A percentile compares a stretch with the other conserved stretches of the same genome.
phyloP scores from a whole-genome alignment of 1,139 yeast species.

The Geotrichum klebahnii region DNA sequence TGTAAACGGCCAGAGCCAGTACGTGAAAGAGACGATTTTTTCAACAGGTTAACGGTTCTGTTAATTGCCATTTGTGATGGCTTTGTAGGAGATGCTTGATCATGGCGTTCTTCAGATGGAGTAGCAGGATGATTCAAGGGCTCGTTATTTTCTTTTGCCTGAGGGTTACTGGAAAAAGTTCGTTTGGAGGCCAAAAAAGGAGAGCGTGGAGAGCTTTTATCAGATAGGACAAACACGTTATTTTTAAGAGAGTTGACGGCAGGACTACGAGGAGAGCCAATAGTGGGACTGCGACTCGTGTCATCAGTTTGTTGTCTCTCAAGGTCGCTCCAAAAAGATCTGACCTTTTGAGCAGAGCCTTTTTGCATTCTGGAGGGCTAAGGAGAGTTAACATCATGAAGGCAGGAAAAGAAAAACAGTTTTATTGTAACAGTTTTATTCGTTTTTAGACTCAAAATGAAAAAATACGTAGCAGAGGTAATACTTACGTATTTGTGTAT shows the following conservation, averaged over 20 bases:
- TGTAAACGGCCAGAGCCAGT: constrained; percentile 35
- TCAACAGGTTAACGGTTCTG: constrained; percentile 12
- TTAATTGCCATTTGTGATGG: neutral
- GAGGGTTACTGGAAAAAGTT: neutral
- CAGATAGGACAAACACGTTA: constrained; percentile 28
- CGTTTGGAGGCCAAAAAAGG: neutral
- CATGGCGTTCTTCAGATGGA: neutral
- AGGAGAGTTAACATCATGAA: neutral
- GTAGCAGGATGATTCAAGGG: neutral
- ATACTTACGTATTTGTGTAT: no score
- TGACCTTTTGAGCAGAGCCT: constrained; percentile 28
- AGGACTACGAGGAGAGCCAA: constrained; percentile 16
- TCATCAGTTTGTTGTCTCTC: constrained; percentile 28
- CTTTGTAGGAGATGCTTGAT: neutral
- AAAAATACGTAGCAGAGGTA: no score
- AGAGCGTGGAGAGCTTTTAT: constrained; percentile 16
- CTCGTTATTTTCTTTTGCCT: neutral
- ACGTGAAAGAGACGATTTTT: constrained; percentile 27
- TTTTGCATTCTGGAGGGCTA: constrained; percentile 1
- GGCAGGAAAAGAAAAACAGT: neutral
- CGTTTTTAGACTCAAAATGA: no score
- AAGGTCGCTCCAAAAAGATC: constrained; percentile 35
- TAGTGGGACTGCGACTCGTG: constrained; percentile 20
- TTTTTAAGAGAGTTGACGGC: constrained; percentile 21
- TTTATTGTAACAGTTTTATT: neutral